Percentiles rank a stretch among this genome's conserved stretches.
phyloP scores from a whole-genome alignment of 2,329 filamentous ascomycete genomes.

The Botrytis porri region DNA sequence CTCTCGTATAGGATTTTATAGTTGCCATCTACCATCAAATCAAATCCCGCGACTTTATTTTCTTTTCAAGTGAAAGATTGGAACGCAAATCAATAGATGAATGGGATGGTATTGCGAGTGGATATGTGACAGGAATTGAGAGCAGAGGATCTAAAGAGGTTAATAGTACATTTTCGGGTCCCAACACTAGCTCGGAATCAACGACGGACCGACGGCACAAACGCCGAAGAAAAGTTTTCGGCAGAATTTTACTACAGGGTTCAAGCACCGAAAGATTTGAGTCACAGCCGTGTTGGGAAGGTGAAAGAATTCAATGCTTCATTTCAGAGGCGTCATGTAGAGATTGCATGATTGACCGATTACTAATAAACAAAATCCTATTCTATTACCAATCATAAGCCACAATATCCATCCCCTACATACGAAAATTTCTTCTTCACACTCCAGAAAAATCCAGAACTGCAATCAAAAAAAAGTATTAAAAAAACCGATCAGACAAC shows the following conservation, averaged over 20 bases:
- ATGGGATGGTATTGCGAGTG: background rate
- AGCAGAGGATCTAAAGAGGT: background rate
- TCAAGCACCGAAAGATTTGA: too few species aligned
- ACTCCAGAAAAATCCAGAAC: slow-evolving; percentile 41
- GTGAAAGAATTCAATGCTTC: background rate
- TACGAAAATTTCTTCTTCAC: slow-evolving; percentile 45
- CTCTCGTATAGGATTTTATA: too few species aligned
- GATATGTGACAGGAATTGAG: background rate
- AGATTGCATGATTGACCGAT: too few species aligned
- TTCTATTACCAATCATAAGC: too few species aligned
- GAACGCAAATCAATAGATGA: background rate
- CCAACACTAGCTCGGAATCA: background rate
- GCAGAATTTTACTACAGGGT: background rate
- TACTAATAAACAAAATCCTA: too few species aligned
- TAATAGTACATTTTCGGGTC: background rate
- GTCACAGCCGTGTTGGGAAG: fast-evolving
- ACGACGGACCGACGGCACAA: background rate
- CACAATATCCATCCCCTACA: fast-evolving
- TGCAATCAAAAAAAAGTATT: slow-evolving; percentile 48
- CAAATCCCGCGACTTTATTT: background rate
- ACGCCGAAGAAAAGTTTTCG: background rate
- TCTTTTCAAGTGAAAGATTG: background rate
- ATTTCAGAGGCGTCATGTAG: fast-evolving
- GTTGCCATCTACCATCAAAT: too few species aligned
- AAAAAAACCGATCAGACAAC: slow-evolving; percentile 77